Percentiles rank a stretch among this genome's conserved stretches.
Conservation (phyloP, 192 early-diverging fungal species). For the Dimargaris xerosporica region DNA sequence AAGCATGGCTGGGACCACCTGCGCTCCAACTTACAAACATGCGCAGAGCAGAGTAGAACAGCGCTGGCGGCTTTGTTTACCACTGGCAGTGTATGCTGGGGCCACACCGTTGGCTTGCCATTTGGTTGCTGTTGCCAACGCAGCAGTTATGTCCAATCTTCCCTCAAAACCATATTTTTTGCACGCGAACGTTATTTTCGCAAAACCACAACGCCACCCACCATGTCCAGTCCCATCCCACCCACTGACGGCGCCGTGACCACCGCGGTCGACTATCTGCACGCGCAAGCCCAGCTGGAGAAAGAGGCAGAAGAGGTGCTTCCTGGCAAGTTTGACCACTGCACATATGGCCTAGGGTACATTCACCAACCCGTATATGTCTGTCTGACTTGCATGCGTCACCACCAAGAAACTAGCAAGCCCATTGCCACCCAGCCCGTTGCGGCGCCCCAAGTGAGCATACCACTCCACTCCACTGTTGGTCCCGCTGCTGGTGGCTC, state of each 20-base stretch:
- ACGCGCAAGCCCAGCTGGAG: slow-evolving; percentile 21
- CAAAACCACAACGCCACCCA: neutral
- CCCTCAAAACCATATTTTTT: too few relatives aligned
- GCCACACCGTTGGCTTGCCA: too few relatives aligned
- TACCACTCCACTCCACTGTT: slow-evolving; percentile 11
- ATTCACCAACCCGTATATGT: slow-evolving; percentile 67
- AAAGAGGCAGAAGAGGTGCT: slow-evolving; percentile 36
- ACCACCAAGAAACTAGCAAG: too few relatives aligned
- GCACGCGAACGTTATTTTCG: too few relatives aligned
- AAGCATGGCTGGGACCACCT: too few relatives aligned
- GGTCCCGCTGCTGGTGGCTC: neutral
- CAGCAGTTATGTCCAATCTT: too few relatives aligned
- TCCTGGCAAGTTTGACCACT: slow-evolving; percentile 55
- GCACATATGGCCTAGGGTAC: slow-evolving; percentile 57
- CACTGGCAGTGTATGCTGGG: too few relatives aligned
- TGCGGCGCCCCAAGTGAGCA: slow-evolving; percentile 8
- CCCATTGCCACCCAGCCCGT: too few relatives aligned
- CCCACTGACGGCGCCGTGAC: neutral
- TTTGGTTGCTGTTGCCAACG: too few relatives aligned
- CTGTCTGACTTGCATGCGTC: slow-evolving; percentile 59
- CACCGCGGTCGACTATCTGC: slow-evolving; percentile 26
- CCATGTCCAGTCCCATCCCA: neutral
- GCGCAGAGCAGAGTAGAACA: too few relatives aligned
- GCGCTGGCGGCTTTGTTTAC: too few relatives aligned
- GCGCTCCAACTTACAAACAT: too few relatives aligned